These are phyloP conservation scores for Apiotrichum mycotoxinovorans DNA, from an alignment of 1,284 basidiomycete genomes.

Conservation along the genomic window DNA sequence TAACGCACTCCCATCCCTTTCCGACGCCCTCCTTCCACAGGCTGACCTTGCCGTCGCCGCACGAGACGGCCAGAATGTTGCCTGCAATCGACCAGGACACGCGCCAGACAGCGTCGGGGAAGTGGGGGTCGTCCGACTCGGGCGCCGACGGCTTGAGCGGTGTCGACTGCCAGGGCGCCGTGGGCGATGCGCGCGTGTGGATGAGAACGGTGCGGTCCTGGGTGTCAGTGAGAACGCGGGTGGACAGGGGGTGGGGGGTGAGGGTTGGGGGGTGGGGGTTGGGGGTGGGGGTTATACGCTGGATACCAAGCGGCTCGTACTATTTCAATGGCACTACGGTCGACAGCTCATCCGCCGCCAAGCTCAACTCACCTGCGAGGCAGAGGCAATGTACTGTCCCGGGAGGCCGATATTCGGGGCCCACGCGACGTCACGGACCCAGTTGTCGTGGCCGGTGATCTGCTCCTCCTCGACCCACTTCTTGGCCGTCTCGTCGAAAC, in stretches of 20 bases:
- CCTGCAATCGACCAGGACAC: conserved; percentile 96
- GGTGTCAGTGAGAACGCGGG: neutral
- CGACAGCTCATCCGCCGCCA: too few relatives aligned
- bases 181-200: conserved; percentile 83
- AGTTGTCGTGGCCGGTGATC: conserved; percentile 87
- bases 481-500: conserved; percentile 54
- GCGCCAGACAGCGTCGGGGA: conserved; percentile 94
- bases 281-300: neutral
- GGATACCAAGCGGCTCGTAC: too few relatives aligned
- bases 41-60: conserved; percentile 95
- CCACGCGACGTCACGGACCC: conserved; percentile 98
- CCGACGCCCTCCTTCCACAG: conserved; percentile 98
- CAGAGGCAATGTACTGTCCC: conserved; percentile 90
- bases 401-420: conserved; percentile 94
- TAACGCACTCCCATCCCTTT: conserved; percentile 95
- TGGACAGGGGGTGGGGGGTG: neutral
- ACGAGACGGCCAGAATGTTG: conserved; percentile 93
- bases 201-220: conserved; percentile 88
- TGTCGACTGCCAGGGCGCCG: conserved; percentile 78
- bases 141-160: conserved; percentile 68
- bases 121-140: conserved; percentile 60
- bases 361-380: conserved; percentile 72
- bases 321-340: too few relatives aligned
- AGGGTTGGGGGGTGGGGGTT: neutral
- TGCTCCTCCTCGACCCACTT: conserved; percentile 86